Conservation (phyloP, 2,329 filamentous ascomycete species). For the Aaosphaeria pasadenensis region DNA sequence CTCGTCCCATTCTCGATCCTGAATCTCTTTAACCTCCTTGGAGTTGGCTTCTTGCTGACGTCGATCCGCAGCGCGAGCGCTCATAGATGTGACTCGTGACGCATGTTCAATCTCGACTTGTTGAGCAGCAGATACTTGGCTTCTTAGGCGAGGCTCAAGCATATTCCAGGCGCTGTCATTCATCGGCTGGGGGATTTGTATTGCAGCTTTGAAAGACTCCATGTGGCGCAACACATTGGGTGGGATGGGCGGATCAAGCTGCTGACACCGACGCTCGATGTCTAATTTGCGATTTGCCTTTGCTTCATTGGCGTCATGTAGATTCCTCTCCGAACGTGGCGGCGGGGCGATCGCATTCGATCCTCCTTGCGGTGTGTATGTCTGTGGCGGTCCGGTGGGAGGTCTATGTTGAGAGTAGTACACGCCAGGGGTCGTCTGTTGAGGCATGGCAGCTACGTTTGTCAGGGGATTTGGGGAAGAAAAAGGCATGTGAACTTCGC, state of each 20-base stretch:
- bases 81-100: conserved; percentile 43
- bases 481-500: background rate
- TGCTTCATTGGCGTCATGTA: conserved; percentile 61
- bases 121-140: conserved; percentile 65
- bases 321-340: conserved; percentile 50
- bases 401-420: conserved; percentile 29
- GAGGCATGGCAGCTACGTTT: conserved; percentile 14
- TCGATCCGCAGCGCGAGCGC: conserved; percentile 47
- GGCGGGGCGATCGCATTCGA: conserved; percentile 17
- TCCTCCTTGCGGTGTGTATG: conserved; percentile 27
- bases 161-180: conserved; percentile 68
- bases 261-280: conserved; percentile 67
- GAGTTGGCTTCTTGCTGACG: conserved; percentile 48
- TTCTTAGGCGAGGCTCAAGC: conserved; percentile 64
- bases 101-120: conserved; percentile 51
- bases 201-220: conserved; percentile 70
- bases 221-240: conserved; percentile 65
- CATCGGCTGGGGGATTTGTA: conserved; percentile 66
- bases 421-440: conserved; percentile 28
- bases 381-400: conserved; percentile 30
- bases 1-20: conserved; percentile 70
- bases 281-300: conserved; percentile 64
- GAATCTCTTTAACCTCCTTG: conserved; percentile 55
- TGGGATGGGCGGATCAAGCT: conserved; percentile 64
- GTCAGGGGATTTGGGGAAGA: background rate